Evolutionary conservation across 2,329 filamentous ascomycete genomes (phyloP).

Genomic region (Sporothrix brunneoviolacea): DNA sequence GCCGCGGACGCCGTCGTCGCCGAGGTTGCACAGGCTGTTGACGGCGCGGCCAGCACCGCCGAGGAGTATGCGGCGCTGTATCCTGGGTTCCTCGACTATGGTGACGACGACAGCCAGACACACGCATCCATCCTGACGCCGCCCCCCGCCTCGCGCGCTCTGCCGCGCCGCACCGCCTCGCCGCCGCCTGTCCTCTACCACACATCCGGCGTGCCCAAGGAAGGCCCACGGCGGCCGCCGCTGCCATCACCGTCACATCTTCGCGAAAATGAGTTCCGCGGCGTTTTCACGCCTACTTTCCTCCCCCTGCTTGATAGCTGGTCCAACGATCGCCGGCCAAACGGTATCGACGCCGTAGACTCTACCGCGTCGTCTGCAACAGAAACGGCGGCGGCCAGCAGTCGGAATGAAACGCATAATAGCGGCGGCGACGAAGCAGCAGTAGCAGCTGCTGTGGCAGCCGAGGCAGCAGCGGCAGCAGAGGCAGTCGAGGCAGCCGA

Average conservation of each 20-base stretch:
- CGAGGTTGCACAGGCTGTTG: constrained; percentile 40
- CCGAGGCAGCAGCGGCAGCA: not conserved
- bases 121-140: constrained; percentile 10
- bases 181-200: constrained; percentile 36
- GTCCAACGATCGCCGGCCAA: constrained; percentile 4
- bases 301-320: constrained; percentile 52
- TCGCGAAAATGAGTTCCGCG: constrained; percentile 53
- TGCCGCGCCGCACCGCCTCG: constrained; percentile 22
- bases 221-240: constrained; percentile 23
- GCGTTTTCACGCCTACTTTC: constrained; percentile 57
- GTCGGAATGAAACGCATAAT: no score
- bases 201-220: constrained; percentile 30
- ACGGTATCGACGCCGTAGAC: constrained; percentile 8
- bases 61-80: constrained; percentile 40
- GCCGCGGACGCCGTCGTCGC: constrained; percentile 40
- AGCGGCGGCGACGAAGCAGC: not conserved
- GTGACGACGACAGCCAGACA: no score
- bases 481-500: not conserved
- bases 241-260: constrained; percentile 17
- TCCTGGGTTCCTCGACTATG: constrained; percentile 21
- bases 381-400: not conserved
- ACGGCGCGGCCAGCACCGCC: constrained; percentile 30
- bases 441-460: constrained; percentile 1
- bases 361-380: not conserved
- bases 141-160: constrained; percentile 15